Evolutionary conservation across 495 filamentous ascomycete species (phyloP), one percentile per base, ranked within the genome.

Genomic region (Xylona heveae): DNA sequence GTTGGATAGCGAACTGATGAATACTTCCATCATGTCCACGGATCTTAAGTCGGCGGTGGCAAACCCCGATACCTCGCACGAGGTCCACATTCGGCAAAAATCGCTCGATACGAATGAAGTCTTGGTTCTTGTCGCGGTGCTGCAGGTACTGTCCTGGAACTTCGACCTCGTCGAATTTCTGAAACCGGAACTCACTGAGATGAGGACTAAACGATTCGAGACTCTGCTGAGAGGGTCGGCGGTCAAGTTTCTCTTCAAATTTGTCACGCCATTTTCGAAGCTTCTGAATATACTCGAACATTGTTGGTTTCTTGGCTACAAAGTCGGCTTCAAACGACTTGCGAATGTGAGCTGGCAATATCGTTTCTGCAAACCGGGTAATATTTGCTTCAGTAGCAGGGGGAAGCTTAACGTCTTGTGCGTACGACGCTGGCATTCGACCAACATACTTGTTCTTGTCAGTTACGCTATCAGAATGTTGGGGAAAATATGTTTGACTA

Each of bases 161-260:
- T 53, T 99, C 90, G 26, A 99, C 85, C 39, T 95, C 90, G 48
- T 99, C 90, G 41, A 95, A 93, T 48, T 93, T 94, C 46, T 82
- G 72, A 58, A 92, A 95, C 28, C 79, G 65, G 58, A 95, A 95
- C 48, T 95, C 90, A 55, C 80, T 93, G 28, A 99, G 67, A 42
- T 88, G 77, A 14, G 76, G 76, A 17, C 80, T 90, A 48, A 74
- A 88, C 19, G 51, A 57, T 49, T 95, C 90, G 12, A 99, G 58
- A 37, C 61, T 62, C 29, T 78, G 66, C 8, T 60, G 62, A 35
- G 61, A 62, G 10, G 71, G 59, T 22, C 90, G 68, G n/a, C 81
- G 75, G 49, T 99, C 90, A 30, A 99, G 71, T 54, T 85, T 91
- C 54, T 93, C 85, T 46, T 95, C 90, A 47, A 99, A 94, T 48